Percentiles rank a stretch among this genome's conserved stretches.
These are phyloP conservation scores for Umbelopsis isabellina DNA, from an alignment of 192 early-diverging fungal genomes.

Conservation along the genomic window DNA sequence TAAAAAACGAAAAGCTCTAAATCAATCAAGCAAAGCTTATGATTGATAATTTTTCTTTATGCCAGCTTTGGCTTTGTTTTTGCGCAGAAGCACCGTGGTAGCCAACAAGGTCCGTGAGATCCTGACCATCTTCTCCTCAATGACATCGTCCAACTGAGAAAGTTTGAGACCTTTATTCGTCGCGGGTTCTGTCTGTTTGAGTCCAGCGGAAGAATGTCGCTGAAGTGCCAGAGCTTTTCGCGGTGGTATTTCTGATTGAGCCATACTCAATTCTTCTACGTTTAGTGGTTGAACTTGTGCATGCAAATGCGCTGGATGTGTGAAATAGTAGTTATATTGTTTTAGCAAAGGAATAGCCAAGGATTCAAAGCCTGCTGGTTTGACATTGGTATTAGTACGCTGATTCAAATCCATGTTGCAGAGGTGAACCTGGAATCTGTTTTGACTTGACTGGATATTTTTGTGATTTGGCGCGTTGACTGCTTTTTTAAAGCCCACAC, in stretches of 20 bases:
- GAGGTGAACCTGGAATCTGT: too few species aligned
- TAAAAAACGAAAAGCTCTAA: too few species aligned
- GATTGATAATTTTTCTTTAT: neutral
- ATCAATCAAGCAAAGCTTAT: neutral
- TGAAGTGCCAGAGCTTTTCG: slow-evolving; percentile 17
- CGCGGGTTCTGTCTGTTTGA: neutral
- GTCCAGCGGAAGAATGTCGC: slow-evolving; percentile 11
- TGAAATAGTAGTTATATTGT: slow-evolving; percentile 16
- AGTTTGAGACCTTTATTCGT: slow-evolving; percentile 15
- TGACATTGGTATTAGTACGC: neutral
- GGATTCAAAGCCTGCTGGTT: neutral
- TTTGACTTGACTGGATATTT: too few species aligned
- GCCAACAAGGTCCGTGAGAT: slow-evolving; percentile 16
- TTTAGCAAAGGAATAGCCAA: slow-evolving; percentile 6
- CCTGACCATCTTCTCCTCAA: slow-evolving; percentile 19
- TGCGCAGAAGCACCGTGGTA: slow-evolving; percentile 3
- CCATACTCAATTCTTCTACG: slow-evolving; percentile 10
- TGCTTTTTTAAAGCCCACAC: too few species aligned
- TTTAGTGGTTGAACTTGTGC: slow-evolving; percentile 13
- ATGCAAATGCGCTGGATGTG: slow-evolving; percentile 14
- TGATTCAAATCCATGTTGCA: neutral
- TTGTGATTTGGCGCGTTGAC: too few species aligned
- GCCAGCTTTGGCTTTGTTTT: slow-evolving; percentile 10
- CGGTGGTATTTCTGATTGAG: slow-evolving; percentile 17
- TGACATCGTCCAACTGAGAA: slow-evolving; percentile 5